Evolutionary conservation across 75 land plant genomes (phyloP), one percentile per base, ranked within the genome.

Genomic region (Pinus tabuliformis): DNA sequence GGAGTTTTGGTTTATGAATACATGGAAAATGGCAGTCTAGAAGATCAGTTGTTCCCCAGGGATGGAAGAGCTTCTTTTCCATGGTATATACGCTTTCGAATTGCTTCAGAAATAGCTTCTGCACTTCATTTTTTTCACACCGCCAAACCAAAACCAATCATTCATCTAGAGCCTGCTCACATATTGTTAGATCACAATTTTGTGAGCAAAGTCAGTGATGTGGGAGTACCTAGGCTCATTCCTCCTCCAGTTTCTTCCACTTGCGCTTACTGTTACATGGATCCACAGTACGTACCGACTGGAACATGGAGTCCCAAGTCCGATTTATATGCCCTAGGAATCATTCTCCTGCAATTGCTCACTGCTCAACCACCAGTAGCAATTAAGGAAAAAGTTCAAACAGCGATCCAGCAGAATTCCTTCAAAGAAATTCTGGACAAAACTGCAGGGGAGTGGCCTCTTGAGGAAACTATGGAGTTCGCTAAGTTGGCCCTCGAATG

Each of bases 21-120:
- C 79, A 87, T 90, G 87, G 85, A 74, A 22, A 82, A 90, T 72
- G 90, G 92, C 11, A 87, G 91, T 68, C 76, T 87, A 17, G 82
- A 82, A 3, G 92, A 90, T 66, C 63, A 79, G 18, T 83, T 90
- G n/a, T 79, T 82, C 75, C 58, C 75, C 17, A 70, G 80, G 22
- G 78, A 60, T 20, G 61, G 61, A 36, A 71, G 61, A 17, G 77
- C 80, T 74, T 66, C 74, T 49, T 33, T 84, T 4, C 70, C 83
- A 1, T 84, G 86, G 86, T 78, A 66, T 59, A 58, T 70, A 21
- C 59, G 83, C 59, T 84, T 84, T 72, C 66, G 75, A 26, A 78
- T 81, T 36, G 83, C 83, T 13, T 81, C 78, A 0, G 84, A 85
- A 64, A 78, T 85, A 62, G 81, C 79, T 49, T 78, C 81, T 5